Base-by-base conservation (phyloP, 345 rosid genomes). In the Eucalyptus regnans region DNA sequence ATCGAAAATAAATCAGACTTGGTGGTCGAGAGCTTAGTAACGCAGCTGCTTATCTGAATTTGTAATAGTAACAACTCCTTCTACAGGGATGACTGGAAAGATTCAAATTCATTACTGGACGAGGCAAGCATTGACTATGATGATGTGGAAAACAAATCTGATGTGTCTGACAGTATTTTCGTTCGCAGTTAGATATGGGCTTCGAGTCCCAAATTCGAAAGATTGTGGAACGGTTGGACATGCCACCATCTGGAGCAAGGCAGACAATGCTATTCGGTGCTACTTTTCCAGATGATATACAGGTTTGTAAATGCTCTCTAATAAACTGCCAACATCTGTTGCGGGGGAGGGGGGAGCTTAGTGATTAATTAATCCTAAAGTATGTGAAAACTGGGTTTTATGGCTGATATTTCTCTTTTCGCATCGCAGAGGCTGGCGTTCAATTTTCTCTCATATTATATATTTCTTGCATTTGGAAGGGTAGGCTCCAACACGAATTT, bases 171-270 rank as follows among this genome's bases (percentile, higher is more conserved):
- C 88, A 85, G 88, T 91, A 86, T 94, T 58, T 91, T 88, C 85
- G 87, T 86, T 88, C 91, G 87, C 87, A 94, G 95, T 85, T 94
- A 90, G 96, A 94, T 66, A 94, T 93, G 94, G 96, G 95, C 41
- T 93, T 93, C 90, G 96, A 93, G 89, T 95, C 91, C 31, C 96
- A 94, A 90, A 94, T 94, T 54, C 60, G 95, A 87, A 91, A 90
- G 90, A 93, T 90, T 87, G 94, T 93, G 23, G 91, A 94, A 86
- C 92, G 90, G 90, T 92, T 90, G 92, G 91, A 85, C 86, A 93
- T 94, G 95, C 95, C 96, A 79, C 89, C 94, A 29, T 88, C 92
- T 17, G 94, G 92, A 76, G 48, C 64, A 50, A 92, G 95, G 88
- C 94, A 94, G 90, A 94, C 94, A 9, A 60, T 92, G 95, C 92